Conservation (phyloP, 345 rosid genomes). For the Toxicodendron radicans region DNA sequence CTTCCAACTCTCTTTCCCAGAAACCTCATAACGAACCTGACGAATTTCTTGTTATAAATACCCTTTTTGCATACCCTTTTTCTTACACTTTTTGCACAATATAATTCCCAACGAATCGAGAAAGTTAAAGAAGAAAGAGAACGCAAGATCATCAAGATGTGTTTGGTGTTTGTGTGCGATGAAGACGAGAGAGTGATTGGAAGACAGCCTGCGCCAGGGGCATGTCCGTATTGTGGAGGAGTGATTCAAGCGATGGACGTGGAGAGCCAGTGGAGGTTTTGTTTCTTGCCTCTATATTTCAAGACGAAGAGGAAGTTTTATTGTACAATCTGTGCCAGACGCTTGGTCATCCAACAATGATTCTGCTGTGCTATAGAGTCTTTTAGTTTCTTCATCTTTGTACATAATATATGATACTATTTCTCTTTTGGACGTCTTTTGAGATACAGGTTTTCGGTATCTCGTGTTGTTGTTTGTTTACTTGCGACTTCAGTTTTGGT, state of each 20-base stretch:
- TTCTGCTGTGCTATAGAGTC: too few species aligned
- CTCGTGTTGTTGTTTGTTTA: neutral
- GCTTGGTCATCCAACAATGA: conserved; percentile 41
- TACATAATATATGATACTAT: neutral
- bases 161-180: conserved; percentile 90
- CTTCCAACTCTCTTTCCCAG: neutral
- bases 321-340: conserved; percentile 63
- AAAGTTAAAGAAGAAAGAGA: neutral
- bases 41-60: neutral
- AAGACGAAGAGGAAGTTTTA: conserved; percentile 56
- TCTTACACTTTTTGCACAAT: neutral
- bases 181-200: conserved; percentile 75
- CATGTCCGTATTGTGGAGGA: conserved; percentile 94
- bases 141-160: conserved; percentile 44
- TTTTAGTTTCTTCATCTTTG: too few species aligned
- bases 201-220: conserved; percentile 78
- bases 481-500: too few species aligned
- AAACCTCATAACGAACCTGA: neutral
- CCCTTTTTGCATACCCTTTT: too few species aligned
- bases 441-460: neutral
- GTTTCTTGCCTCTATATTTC: conserved; percentile 72
- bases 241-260: conserved; percentile 70
- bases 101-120: neutral
- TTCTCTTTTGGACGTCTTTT: too few species aligned
- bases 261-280: conserved; percentile 79